Base-by-base conservation (phyloP, 2,329 filamentous ascomycete species). In the Ascosphaera pollenicola region DNA sequence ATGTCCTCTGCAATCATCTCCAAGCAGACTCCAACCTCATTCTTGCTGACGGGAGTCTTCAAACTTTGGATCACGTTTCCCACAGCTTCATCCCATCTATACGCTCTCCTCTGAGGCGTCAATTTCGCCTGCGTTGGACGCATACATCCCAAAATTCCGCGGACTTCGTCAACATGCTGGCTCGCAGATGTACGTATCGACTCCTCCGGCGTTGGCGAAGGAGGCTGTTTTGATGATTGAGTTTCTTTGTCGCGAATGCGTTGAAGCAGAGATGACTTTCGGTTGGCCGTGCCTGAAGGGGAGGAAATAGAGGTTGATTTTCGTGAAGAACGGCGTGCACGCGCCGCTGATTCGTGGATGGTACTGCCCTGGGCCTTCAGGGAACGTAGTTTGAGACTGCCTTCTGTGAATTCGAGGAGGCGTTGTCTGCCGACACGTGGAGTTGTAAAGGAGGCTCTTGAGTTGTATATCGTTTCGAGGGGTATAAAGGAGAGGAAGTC, bases 241-340 rank as follows among this genome's bases (percentile, higher is more conserved):
- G 46, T 55, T 47, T 79, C 70, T 60, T 87, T 87, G 40, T 68
- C 64, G 45, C 78, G 75, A 45, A 91, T 70, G 37, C 79, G 75
- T 54, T 85, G 79, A 41, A 89, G 65, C 17, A 91, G 69, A 39
- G 70, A 72, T 61, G 78, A 73, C 38, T 57, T 54, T 15, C 60
- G 58, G 50, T 52, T 28, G 39, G 44, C 53, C 36, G 43, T 48
- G 37, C 43, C 54, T 49, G 51, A 52, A 3, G 35, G 4, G 19
- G 35, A 36, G 17, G 35, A 17, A 8, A 4, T 13, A 4, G 6
- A 6, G 8, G 17, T 7, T 18, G 34, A 35, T 35, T 18, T 35
- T 16, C 34, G 34, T n/a, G 34, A 16, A 16, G n/a, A 24, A 6
- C 35, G 35, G 3, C 37, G 39, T 3, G 44, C 40, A 16, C 42